Percentiles rank a stretch among this genome's conserved stretches.
Conservation (phyloP, 495 filamentous ascomycete genomes). For the Penicillium parvum region DNA sequence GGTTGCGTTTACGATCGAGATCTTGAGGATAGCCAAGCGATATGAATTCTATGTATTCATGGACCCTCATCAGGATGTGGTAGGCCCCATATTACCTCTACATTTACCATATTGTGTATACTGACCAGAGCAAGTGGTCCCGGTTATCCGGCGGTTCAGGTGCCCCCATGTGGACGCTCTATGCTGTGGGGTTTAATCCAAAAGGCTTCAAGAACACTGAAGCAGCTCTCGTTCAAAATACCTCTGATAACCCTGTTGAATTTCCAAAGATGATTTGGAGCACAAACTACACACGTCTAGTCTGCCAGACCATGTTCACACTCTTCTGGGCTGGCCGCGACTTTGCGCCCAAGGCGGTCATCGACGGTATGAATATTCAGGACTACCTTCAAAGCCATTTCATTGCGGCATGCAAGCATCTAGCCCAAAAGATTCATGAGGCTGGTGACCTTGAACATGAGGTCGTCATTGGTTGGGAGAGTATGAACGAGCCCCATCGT, state of each 20-base stretch:
- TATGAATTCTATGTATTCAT: constrained; percentile 96
- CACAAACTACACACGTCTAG: constrained; percentile 88
- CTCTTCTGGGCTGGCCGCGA: constrained; percentile 89
- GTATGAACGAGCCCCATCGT: constrained; percentile 87
- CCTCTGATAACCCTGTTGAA: constrained; percentile 75
- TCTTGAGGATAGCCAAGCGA: constrained; percentile 76
- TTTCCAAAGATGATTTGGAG: constrained; percentile 99
- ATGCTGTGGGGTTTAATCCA: constrained; percentile 88
- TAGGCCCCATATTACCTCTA: constrained; percentile 39
- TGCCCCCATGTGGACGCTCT: constrained; percentile 96
- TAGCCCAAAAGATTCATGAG: constrained; percentile 82
- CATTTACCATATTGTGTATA: background rate
- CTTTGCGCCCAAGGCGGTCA: constrained; percentile 93
- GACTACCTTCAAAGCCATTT: constrained; percentile 92
- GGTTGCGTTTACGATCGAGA: constrained; percentile 81
- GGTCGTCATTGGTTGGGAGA: constrained; percentile 93
- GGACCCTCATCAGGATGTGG: constrained; percentile 96
- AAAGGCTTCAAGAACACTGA: constrained; percentile 78
- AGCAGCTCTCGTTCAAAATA: constrained; percentile 92
- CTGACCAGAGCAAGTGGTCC: constrained; percentile 64
- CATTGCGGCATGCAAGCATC: constrained; percentile 68
- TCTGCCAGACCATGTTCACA: constrained; percentile 87
- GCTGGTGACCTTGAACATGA: constrained; percentile 85
- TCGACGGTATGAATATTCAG: constrained; percentile 92
- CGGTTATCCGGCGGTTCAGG: constrained; percentile 90